Conservation (phyloP, 1,284 basidiomycete species). For the Naganishia sp. region DNA sequence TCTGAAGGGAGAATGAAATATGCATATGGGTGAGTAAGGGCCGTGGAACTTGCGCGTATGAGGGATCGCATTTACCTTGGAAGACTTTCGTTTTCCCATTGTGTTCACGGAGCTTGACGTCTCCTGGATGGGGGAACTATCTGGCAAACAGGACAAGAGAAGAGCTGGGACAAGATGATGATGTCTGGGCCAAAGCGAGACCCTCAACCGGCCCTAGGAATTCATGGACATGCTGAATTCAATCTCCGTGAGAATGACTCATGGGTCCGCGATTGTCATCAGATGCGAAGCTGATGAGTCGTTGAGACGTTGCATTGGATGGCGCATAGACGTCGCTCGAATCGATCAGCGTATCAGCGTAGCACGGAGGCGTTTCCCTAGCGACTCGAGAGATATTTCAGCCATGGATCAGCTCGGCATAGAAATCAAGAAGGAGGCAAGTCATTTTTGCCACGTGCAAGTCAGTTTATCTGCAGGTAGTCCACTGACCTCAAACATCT, state of each 20-base stretch:
- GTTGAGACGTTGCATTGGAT: conserved; percentile 5
- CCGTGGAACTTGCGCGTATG: no score
- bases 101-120: not conserved
- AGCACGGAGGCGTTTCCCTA: not conserved
- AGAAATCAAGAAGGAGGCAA: conserved; percentile 78
- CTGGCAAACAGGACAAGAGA: not conserved
- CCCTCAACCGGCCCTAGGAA: not conserved
- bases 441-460: conserved; percentile 39
- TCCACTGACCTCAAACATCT: conserved; percentile 2
- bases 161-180: no score
- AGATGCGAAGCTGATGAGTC: conserved; percentile 27
- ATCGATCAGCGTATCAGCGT: not conserved
- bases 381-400: not conserved
- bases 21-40: no score
- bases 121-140: no score
- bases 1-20: conserved; percentile 32
- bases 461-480: not conserved
- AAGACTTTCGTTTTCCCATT: conserved; percentile 54
- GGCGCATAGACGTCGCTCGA: not conserved
- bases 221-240: not conserved
- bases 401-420: conserved; percentile 63
- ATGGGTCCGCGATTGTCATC: conserved; percentile 14
- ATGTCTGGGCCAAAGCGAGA: not conserved
- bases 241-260: conserved; percentile 11
- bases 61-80: conserved; percentile 36